These are phyloP conservation scores for Yarrowia deformans DNA, from an alignment of 805 yeast species.

Conservation along the genomic window DNA sequence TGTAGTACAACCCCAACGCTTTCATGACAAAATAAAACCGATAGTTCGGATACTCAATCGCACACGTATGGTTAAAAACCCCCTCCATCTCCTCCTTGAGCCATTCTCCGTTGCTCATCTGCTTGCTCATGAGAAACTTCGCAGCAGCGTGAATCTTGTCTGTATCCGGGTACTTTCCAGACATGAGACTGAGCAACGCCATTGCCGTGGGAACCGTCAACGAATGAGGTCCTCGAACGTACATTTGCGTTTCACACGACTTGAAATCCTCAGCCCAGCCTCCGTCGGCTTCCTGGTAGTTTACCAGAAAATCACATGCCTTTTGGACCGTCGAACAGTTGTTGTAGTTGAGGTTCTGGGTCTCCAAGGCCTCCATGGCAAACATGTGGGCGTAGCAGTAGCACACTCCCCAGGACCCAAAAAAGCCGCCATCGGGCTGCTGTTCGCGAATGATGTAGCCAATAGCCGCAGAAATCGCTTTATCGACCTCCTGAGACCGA, in stretches of 20 bases:
- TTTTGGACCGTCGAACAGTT: slow-evolving; percentile 67
- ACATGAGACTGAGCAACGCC: slow-evolving; percentile 81
- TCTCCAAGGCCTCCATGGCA: slow-evolving; percentile 88
- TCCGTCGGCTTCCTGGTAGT: slow-evolving; percentile 83
- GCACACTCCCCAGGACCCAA: slow-evolving; percentile 98
- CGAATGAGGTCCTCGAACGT: slow-evolving; percentile 69
- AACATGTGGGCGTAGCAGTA: slow-evolving; percentile 97
- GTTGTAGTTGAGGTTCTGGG: slow-evolving; percentile 68
- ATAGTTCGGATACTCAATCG: slow-evolving; percentile 95
- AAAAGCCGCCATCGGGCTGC: slow-evolving; percentile 89
- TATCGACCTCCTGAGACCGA: slow-evolving; percentile 66
- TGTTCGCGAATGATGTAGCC: slow-evolving; percentile 74
- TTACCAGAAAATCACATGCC: slow-evolving; percentile 86
- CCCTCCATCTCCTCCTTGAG: slow-evolving; percentile 87
- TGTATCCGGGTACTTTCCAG: slow-evolving; percentile 80
- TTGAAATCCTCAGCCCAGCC: slow-evolving; percentile 98
- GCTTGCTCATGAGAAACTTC: slow-evolving; percentile 66
- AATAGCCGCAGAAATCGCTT: slow-evolving; percentile 78
- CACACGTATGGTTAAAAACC: slow-evolving; percentile 92
- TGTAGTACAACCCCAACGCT: slow-evolving; percentile 79
- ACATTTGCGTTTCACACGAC: slow-evolving; percentile 79
- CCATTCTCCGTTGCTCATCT: slow-evolving; percentile 83
- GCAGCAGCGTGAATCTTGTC: slow-evolving; percentile 70
- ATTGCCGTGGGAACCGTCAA: slow-evolving; percentile 91
- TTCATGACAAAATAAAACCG: slow-evolving; percentile 88